phyloP scores from a whole-genome alignment of 1,139 yeast genomes.

The Suhomyces taliae region DNA sequence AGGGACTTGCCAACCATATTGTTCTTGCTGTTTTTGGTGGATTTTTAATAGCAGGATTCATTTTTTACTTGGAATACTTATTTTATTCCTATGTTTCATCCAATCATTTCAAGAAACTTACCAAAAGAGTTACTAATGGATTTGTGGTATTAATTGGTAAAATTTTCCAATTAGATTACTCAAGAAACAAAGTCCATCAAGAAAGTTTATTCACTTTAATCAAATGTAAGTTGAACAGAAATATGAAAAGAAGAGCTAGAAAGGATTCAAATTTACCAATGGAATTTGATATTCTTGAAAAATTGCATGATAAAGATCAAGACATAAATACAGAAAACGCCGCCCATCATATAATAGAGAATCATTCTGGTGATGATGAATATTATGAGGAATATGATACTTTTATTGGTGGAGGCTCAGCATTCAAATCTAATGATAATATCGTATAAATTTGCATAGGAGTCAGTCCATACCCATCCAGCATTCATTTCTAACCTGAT shows the following conservation, averaged over 20 bases:
- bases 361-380: constrained; percentile 6
- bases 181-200: neutral
- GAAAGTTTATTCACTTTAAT: constrained; percentile 5
- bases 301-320: constrained; percentile 12
- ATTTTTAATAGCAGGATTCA: constrained; percentile 53
- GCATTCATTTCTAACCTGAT: constrained; percentile 1
- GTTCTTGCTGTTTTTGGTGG: constrained; percentile 69
- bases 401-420: constrained; percentile 2
- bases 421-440: constrained; percentile 8
- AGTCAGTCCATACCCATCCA: neutral
- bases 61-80: constrained; percentile 64
- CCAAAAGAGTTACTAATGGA: constrained; percentile 15
- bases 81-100: constrained; percentile 50
- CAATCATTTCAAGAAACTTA: constrained; percentile 27
- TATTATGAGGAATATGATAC: constrained; percentile 10
- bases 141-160: constrained; percentile 1
- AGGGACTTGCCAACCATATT: constrained; percentile 69
- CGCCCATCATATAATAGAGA: neutral
- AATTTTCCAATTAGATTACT: constrained; percentile 2
- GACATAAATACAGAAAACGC: neutral
- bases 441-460: constrained; percentile 9
- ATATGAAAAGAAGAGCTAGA: constrained; percentile 44
- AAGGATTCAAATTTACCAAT: constrained; percentile 56
- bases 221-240: constrained; percentile 11
- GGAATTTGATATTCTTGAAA: constrained; percentile 35